These are phyloP conservation scores for Talaromyces sp. DNA, from an alignment of 2,329 filamentous ascomycete species.

Conservation along the genomic window DNA sequence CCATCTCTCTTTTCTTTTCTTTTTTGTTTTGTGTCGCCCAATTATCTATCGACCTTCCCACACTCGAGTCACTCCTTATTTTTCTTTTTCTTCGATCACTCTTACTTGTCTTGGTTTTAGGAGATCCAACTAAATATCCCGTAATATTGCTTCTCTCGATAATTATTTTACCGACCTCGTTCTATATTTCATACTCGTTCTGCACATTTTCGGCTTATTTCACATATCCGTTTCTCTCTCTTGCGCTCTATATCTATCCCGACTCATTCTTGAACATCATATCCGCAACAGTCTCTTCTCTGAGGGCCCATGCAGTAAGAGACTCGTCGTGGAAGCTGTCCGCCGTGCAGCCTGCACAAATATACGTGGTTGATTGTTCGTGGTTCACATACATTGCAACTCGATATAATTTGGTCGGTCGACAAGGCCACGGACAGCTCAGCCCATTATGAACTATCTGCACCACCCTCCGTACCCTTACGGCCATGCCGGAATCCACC, in stretches of 20 bases:
- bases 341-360: slow-evolving; percentile 20
- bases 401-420: not conserved
- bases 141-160: not conserved
- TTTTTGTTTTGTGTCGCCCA: not conserved
- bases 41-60: slow-evolving; percentile 12
- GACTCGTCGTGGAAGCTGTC: slow-evolving; percentile 19
- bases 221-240: not conserved
- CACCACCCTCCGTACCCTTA: slow-evolving; percentile 37
- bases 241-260: slow-evolving; percentile 4
- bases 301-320: slow-evolving; percentile 19
- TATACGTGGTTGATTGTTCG: not conserved
- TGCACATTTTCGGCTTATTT: not conserved
- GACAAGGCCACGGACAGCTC: not conserved
- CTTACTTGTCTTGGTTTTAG: not conserved
- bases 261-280: not conserved
- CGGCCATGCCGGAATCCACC: slow-evolving; percentile 33
- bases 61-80: slow-evolving; percentile 14
- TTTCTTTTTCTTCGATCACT: slow-evolving; percentile 9
- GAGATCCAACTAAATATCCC: not conserved
- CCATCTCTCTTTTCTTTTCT: slow-evolving; percentile 6
- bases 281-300: not conserved
- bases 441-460: slow-evolving; percentile 34
- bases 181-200: not conserved
- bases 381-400: not conserved
- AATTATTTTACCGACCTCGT: slow-evolving; percentile 2